A percentile compares a stretch with the other conserved stretches of the same genome.
phyloP scores from a whole-genome alignment of 1,284 basidiomycete species.

The Austroboletus niveus region DNA sequence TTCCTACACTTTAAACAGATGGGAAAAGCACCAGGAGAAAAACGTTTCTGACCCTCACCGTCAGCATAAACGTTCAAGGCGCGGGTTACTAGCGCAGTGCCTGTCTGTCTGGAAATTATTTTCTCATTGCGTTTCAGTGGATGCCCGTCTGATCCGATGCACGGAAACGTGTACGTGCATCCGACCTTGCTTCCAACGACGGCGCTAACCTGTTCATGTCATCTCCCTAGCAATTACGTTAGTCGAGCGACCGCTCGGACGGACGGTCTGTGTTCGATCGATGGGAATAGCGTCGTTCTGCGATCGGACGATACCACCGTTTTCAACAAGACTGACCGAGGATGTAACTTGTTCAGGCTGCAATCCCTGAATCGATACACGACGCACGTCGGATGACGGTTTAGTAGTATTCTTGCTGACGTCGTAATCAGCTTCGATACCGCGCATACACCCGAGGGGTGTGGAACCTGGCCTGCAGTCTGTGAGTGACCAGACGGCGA shows the following conservation, averaged over 20 bases:
- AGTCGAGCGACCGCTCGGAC: conserved; percentile 39
- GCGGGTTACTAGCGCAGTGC: conserved; percentile 2
- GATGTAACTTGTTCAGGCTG: conserved; percentile 36
- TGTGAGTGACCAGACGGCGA: conserved; percentile 11
- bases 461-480: conserved; percentile 38
- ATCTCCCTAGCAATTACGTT: conserved; percentile 47
- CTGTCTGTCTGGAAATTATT: conserved; percentile 38
- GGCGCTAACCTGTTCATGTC: not conserved
- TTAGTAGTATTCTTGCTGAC: not conserved
- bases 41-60: too few species aligned
- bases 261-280: conserved; percentile 47
- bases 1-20: too few species aligned
- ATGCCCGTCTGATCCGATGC: conserved; percentile 44
- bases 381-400: conserved; percentile 25
- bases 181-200: not conserved
- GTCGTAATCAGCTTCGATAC: conserved; percentile 28
- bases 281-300: conserved; percentile 43
- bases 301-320: conserved; percentile 33
- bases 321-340: conserved; percentile 24
- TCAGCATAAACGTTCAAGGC: not conserved
- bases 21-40: too few species aligned
- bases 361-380: conserved; percentile 30
- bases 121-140: conserved; percentile 41
- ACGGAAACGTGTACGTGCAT: conserved; percentile 43
- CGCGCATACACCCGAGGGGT: conserved; percentile 37